These are phyloP conservation scores for Gryganskiella cystojenkinii DNA, from an alignment of 192 early-diverging fungal species.

Conservation along the genomic window DNA sequence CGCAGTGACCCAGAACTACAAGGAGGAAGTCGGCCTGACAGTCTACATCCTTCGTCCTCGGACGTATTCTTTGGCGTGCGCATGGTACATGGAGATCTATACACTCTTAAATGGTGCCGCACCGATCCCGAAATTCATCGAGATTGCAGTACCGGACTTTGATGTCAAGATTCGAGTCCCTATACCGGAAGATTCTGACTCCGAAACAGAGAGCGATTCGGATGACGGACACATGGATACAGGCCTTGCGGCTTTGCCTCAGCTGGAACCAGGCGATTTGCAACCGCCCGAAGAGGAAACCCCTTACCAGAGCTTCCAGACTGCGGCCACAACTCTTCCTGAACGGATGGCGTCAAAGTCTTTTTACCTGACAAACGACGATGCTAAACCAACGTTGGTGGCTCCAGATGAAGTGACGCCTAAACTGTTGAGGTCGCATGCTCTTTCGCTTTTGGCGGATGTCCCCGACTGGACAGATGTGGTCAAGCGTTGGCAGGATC, in stretches of 20 bases:
- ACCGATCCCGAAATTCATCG: constrained; percentile 37
- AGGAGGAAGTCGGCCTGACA: constrained; percentile 24
- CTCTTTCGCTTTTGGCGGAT: constrained; percentile 32
- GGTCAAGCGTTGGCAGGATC: constrained; percentile 44
- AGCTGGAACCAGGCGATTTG: not conserved
- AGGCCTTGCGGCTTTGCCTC: not conserved
- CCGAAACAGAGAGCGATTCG: constrained; percentile 19
- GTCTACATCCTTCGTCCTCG: constrained; percentile 37
- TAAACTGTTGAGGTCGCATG: constrained; percentile 37
- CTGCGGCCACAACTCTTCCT: constrained; percentile 12
- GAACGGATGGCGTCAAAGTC: constrained; percentile 30
- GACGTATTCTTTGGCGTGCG: constrained; percentile 33
- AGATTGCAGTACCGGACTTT: constrained; percentile 51
- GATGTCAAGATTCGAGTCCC: constrained; percentile 54
- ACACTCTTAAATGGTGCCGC: constrained; percentile 18
- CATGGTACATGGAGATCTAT: constrained; percentile 53
- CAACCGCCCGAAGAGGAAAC: not conserved
- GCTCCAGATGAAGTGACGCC: constrained; percentile 46
- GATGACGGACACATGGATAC: constrained; percentile 10
- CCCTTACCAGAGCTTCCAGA: constrained; percentile 13
- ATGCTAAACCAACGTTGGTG: constrained; percentile 26
- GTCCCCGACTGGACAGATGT: constrained; percentile 51
- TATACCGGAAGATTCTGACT: constrained; percentile 31
- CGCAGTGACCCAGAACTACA: constrained; percentile 25
- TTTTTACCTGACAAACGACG: constrained; percentile 33